A percentile compares a stretch with the other conserved stretches of the same genome.
Evolutionary conservation across 805 yeast genomes (phyloP).

Genomic region (Metschnikowia peoriensis): DNA sequence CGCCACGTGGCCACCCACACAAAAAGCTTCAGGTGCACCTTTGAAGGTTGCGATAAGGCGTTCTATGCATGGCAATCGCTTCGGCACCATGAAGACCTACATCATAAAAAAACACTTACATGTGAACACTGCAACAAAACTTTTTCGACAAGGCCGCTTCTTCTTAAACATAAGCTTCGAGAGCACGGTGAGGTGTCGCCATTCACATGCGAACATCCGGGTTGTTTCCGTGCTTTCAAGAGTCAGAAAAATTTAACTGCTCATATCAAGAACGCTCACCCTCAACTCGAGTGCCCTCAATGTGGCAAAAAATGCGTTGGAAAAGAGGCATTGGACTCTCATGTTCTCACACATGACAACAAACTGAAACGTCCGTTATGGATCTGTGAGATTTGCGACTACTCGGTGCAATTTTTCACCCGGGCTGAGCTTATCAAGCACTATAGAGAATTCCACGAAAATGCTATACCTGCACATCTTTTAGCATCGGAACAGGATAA

Average conservation of each 20-base stretch:
- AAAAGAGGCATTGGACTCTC: constrained; percentile 64
- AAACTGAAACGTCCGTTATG: constrained; percentile 45
- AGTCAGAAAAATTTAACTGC: constrained; percentile 72
- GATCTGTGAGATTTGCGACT: constrained; percentile 59
- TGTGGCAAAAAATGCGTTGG: constrained; percentile 79
- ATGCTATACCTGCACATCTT: neutral
- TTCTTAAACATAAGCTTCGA: constrained; percentile 64
- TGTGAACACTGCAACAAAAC: constrained; percentile 64
- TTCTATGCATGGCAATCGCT: constrained; percentile 77
- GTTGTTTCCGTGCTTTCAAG: constrained; percentile 58
- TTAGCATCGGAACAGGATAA: neutral
- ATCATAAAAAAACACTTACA: constrained; percentile 55
- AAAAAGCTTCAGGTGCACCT: constrained; percentile 44
- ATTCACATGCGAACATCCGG: constrained; percentile 60
- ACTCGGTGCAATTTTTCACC: constrained; percentile 43
- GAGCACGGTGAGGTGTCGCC: constrained; percentile 58
- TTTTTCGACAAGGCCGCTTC: constrained; percentile 62
- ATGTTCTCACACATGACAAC: constrained; percentile 63
- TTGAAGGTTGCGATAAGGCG: constrained; percentile 60
- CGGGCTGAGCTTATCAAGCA: constrained; percentile 59
- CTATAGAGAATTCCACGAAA: constrained; percentile 43
- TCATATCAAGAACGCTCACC: constrained; percentile 73
- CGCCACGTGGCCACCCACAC: constrained; percentile 85
- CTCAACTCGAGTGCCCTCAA: constrained; percentile 57
- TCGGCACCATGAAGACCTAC: constrained; percentile 63